Conservation (phyloP, 1,139 yeast genomes). For the Blastobotrys proliferans region DNA sequence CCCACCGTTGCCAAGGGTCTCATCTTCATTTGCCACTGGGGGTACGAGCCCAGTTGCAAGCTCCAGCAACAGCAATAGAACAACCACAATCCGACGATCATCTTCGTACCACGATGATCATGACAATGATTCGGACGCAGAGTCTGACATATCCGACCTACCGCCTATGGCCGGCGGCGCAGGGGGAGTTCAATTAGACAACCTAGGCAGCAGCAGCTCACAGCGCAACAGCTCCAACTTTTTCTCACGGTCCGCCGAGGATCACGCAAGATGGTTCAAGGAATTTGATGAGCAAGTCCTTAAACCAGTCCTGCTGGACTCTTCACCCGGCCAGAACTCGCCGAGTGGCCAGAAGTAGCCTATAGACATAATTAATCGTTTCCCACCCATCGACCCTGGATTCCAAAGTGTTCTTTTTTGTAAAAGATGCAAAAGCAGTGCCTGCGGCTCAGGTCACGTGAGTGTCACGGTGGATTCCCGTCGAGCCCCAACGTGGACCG, state of each 20-base stretch:
- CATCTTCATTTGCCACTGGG: neutral
- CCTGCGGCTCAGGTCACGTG: too few relatives aligned
- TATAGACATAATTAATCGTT: too few relatives aligned
- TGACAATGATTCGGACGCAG: conserved; percentile 24
- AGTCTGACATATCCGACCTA: conserved; percentile 30
- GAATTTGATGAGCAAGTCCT: conserved; percentile 92
- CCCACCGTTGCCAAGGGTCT: neutral
- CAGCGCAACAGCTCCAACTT: conserved; percentile 31
- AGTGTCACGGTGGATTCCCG: too few relatives aligned
- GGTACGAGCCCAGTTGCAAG: neutral
- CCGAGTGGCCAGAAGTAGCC: conserved; percentile 11
- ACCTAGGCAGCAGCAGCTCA: conserved; percentile 33
- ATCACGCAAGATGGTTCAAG: conserved; percentile 86
- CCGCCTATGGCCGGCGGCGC: conserved; percentile 31
- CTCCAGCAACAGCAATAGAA: conserved; percentile 2
- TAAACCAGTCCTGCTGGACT: conserved; percentile 87
- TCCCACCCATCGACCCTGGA: too few relatives aligned
- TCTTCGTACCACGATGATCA: conserved; percentile 26
- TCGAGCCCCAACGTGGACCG: too few relatives aligned
- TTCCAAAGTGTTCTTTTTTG: too few relatives aligned
- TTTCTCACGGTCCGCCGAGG: conserved; percentile 45
- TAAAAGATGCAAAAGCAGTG: too few relatives aligned
- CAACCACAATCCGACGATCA: conserved; percentile 21
- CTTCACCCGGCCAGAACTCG: conserved; percentile 25
- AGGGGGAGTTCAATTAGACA: neutral